Evolutionary conservation across 2,329 filamentous ascomycete genomes (phyloP), one percentile per base, ranked within the genome.

Genomic region (Colletotrichum sp.): DNA sequence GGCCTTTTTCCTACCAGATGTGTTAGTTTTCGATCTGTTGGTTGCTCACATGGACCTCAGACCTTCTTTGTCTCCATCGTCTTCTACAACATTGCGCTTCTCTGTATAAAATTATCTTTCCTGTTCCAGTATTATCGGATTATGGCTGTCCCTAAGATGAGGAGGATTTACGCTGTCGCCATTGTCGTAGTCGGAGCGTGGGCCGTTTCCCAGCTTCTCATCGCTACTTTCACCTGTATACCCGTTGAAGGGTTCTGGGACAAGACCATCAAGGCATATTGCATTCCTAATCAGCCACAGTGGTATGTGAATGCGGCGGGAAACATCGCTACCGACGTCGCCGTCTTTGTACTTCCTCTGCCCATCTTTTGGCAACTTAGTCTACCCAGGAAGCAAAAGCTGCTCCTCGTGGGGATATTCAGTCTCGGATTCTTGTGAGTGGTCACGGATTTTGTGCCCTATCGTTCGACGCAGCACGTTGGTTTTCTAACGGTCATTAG

Each of bases 101-200:
- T 78, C 43, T 74, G 76, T 51, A 78, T 81, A 68, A 84, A 84
- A 68, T 76, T 81, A 38, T 81, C 82, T 4, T 82, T 84, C 57
- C 76, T 84, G 33, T 75, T 81, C n/a, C 82, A 84, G 74, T 84
- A 84, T 77, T 81, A 82, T 36, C 80, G 83, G 12, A 77, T 84
- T 24, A 80, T 79, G 38, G 76, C 75, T 13, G 69, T 84, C 15
- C 77, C 79, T 16, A 75, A 77, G 12, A 77, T 79, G 70, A 76
- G 77, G 31, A 74, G 62, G 16, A 70, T 80, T 47, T 82, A 80
- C 65, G 68, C 79, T 65, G 51, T 73, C 24, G 77, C 79, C 64
- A 78, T 80, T 24, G 57, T 81, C 36, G 18, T 81, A 8, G 76
- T 82, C 33, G 75, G 78, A n/a, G 72, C 72, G 55, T 81, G 81